phyloP scores from a whole-genome alignment of 331 rosid species.

The Rhamnella rubrinervis region DNA sequence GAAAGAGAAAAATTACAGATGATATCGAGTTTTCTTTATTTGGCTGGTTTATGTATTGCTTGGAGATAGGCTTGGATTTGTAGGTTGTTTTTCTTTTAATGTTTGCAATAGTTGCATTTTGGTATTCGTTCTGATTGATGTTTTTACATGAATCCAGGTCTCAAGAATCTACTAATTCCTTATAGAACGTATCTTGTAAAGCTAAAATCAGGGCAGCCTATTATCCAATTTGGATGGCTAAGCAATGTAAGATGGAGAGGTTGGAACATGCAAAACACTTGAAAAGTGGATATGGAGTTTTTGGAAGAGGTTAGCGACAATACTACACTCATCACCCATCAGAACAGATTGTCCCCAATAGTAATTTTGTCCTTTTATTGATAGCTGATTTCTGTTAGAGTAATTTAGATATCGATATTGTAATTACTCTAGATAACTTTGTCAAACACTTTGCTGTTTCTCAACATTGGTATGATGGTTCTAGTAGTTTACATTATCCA shows the following conservation, averaged over 20 bases:
- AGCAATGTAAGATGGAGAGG: conserved; percentile 61
- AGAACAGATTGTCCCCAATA: background rate
- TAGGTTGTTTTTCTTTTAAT: background rate
- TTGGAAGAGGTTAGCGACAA: background rate
- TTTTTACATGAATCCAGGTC: conserved; percentile 50
- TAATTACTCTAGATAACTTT: too few relatives aligned
- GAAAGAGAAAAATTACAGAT: background rate
- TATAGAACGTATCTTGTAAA: conserved; percentile 59
- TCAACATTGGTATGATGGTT: too few relatives aligned
- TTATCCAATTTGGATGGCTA: conserved; percentile 81
- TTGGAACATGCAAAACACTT: conserved; percentile 43
- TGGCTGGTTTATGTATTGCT: background rate
- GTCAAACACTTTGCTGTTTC: too few relatives aligned
- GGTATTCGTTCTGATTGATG: conserved; percentile 17
- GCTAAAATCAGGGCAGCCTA: conserved; percentile 46
- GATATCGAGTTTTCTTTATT: background rate
- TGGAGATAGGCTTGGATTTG: background rate
- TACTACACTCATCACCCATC: background rate
- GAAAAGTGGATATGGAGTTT: conserved; percentile 9
- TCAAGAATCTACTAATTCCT: conserved; percentile 71
- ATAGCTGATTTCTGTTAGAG: too few relatives aligned
- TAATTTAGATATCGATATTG: too few relatives aligned
- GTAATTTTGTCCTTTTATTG: too few relatives aligned
- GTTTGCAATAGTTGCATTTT: conserved; percentile 11
- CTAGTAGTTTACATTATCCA: too few relatives aligned